Base-by-base conservation (phyloP, 2,329 filamentous ascomycete genomes). In the Amphichorda felina region DNA sequence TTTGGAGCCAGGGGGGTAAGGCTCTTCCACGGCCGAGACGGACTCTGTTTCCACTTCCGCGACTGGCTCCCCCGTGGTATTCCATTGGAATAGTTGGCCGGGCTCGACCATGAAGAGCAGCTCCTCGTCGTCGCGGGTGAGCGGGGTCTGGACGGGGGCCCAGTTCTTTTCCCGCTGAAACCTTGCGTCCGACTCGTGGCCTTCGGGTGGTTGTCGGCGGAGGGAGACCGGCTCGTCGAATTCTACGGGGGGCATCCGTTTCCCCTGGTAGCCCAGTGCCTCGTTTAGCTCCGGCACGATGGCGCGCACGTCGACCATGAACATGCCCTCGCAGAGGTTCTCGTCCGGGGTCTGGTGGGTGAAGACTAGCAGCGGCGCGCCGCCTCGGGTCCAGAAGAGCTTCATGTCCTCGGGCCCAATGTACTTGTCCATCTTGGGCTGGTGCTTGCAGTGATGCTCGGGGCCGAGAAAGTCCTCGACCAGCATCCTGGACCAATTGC, bases 111-210 rank as follows among this genome's bases (percentile, higher is more conserved):
- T 38, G 26, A 38, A 34, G 4, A 37, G 11, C 18, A 38, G 31
- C 9, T 34, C 31, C 13, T 34, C n/a, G 9, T 30, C 27, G 31
- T 34, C 19, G 9, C 11, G 7, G 24, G 13, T 17, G 11, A 38
- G 27, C 4, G 36, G 36, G 19, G 35, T 27, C 31, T 38, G 36
- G 3, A 30, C 26, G 8, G 26, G 31, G 10, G 36, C 36, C 36
- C 36, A 38, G 32, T 38, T 38, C 36, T 38, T 38, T 24, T 38
- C 36, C n/a, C 36, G 31, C 31, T 38, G 36, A 24, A 34, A 38
- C 24, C 26, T 24, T 8, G 31, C 11, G 25, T 34, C 15, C 3
- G 14, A 18, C 31, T 38, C 36, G 14, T 38, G 17, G 16, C 36
- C 36, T 8, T 26, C 8, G 9, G 25, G 24, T 13, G 36, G 15